Evolutionary conservation across 345 rosid species (phyloP).

Genomic region (Populus simonii): DNA sequence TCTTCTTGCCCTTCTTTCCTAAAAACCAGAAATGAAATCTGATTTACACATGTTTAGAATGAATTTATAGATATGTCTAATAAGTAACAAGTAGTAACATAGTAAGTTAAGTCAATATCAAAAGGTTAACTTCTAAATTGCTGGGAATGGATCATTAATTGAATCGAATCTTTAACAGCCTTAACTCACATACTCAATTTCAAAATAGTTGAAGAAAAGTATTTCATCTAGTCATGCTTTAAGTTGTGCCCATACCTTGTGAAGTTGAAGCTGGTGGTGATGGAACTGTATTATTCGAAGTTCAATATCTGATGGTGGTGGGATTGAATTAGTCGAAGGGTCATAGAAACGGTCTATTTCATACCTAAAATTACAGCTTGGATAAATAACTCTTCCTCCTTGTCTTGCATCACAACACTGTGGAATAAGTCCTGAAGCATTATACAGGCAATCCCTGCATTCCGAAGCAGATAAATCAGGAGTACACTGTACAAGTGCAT

Average conservation of each 20-base stretch:
- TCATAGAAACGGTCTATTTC: conserved; percentile 31
- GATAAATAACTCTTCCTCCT: conserved; percentile 23
- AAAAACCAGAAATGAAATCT: neutral
- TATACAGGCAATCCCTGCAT: conserved; percentile 5
- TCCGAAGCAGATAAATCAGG: conserved; percentile 5
- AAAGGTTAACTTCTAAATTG: neutral
- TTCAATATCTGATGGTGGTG: neutral
- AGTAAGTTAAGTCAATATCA: too few species aligned
- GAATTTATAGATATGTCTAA: too few species aligned
- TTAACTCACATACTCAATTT: too few species aligned
- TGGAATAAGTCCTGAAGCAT: neutral
- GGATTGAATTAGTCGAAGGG: neutral
- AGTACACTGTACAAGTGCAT: conserved; percentile 9
- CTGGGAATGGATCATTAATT: too few species aligned
- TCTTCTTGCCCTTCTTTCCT: conserved; percentile 8
- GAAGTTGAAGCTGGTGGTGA: neutral
- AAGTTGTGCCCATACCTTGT: neutral
- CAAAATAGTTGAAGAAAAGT: too few species aligned
- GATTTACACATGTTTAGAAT: too few species aligned
- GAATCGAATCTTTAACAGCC: too few species aligned
- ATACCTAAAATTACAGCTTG: conserved; percentile 37
- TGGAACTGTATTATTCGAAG: neutral
- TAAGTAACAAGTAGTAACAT: too few species aligned
- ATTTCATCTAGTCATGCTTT: neutral
- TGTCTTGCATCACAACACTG: neutral